These are phyloP conservation scores for Aspergillus kassunensis DNA, from an alignment of 495 filamentous ascomycete genomes.

Conservation along the genomic window DNA sequence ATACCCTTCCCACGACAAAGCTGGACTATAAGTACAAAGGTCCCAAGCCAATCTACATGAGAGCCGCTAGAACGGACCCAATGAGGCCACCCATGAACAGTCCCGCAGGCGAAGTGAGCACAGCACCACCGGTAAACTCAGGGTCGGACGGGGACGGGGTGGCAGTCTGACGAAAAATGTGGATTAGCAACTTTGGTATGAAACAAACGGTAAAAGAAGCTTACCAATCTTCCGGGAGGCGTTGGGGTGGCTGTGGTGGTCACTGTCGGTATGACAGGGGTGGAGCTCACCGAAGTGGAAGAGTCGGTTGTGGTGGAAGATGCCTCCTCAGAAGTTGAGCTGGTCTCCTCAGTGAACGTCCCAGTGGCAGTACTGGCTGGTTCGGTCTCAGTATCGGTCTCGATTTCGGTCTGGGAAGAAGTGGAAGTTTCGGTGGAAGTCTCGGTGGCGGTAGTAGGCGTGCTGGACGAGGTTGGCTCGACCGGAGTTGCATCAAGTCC, in stretches of 20 bases:
- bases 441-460: constrained; percentile 13
- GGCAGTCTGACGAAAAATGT: neutral
- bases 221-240: neutral
- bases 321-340: neutral
- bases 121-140: constrained; percentile 1
- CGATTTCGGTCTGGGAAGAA: neutral
- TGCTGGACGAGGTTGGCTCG: constrained; percentile 16
- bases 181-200: neutral
- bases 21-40: neutral
- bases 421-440: neutral
- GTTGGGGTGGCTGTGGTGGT: constrained; percentile 1
- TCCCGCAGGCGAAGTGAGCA: neutral
- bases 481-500: constrained; percentile 37
- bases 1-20: neutral
- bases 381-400: neutral
- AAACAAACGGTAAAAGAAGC: neutral
- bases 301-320: neutral
- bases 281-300: constrained; percentile 4
- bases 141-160: neutral
- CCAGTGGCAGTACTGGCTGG: neutral
- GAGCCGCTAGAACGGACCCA: neutral
- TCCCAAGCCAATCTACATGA: neutral
- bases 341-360: neutral
- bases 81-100: neutral
- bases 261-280: neutral